Base-by-base conservation (phyloP, 805 yeast genomes). In the Spathaspora arborariae region DNA sequence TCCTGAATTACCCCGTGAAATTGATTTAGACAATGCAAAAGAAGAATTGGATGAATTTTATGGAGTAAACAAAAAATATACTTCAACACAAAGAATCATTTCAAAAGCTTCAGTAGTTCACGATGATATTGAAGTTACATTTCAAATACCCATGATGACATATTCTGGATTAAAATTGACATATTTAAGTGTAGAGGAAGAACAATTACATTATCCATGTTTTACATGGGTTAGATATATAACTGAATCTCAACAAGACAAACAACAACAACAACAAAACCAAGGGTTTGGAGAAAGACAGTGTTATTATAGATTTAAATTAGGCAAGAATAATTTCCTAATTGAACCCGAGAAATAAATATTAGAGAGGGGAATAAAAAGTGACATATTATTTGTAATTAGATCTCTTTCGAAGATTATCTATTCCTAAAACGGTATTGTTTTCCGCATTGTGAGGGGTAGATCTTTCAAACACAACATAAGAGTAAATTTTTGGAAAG, bases 191-290 rank as follows among this genome's bases (percentile, higher is more conserved):
- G 84, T 86, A 13, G 78, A 77, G 20, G 95, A 86, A 55, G 78
- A 75, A 5, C 75, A 72, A 44, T 60, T 85, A 57, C 70, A 76
- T 44, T 82, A 82, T 53, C 80, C 86, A 5, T 78, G 87, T 37
- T 85, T 86, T 57, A 91, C 94, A 0, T 86, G 95, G 95, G 84
- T 86, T 1, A 71, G 85, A 45, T 84, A 85, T 56, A 64, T 75
- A 48, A 76, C 60, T 7, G 45, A 52, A 36, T 41, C 20, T 8
- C 19, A 27, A 10, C 27, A 24, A 8, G 24, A 24, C 27, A 21
- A 22, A 38, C 24, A 22, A 22, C 24, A 22, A 22, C 24, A 22
- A 22, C 24, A 22, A 7, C 27, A 9, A 13, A 24, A 24, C 8
- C 27, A 24, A 24, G n/a, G n/a, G n/a, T n/a, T n/a, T n/a, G n/a